Base-by-base conservation (phyloP, 2,329 filamentous ascomycete species). In the Fonsecaea pugnacius region DNA sequence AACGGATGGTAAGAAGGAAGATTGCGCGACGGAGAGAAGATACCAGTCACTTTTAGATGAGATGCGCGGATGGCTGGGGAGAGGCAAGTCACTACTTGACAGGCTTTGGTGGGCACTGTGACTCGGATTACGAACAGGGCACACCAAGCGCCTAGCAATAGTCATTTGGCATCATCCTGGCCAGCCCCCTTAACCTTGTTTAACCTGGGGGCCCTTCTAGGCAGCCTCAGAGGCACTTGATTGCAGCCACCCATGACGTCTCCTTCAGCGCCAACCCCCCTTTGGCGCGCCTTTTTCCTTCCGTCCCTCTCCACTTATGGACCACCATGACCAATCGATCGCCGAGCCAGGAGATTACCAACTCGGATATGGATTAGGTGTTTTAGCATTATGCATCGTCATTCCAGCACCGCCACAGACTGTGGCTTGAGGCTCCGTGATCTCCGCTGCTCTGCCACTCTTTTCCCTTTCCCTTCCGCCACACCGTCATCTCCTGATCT, bases 171-270 rank as follows among this genome's bases (percentile, higher is more conserved):
- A 56, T 38, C 53, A 56, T 33, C 46, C 46, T 59, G 43, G 21
- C 57, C 33, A 46, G 43, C 36, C 43, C 35, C 24, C 56, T 51
- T 58, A 58, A 58, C 48, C 48, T n/a, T 38, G 46, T 50, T 18
- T 51, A 48, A 32, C 55, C 38, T 50, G 55, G 38, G 14, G 38
- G 43, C n/a, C 55, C 21, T 52, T 51, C 46, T 40, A 48, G 57
- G 57, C 57, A 51, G 21, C 12, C 32, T 50, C 33, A 46, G 38
- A 38, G 46, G 56, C 35, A 59, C 38, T 24, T 48, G 46, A 59
- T 59, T 50, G 57, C 43, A 59, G 43, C 55, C 57, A 59, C 57
- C 43, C 43, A 59, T 59, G 57, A 59, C 57, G 57, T 59, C n/a
- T 50, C 43, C 16, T 36, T 59, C 43, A 12, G 32, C 33, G 57